phyloP scores from a whole-genome alignment of 441 rosid genomes.

The Viola pubescens region DNA sequence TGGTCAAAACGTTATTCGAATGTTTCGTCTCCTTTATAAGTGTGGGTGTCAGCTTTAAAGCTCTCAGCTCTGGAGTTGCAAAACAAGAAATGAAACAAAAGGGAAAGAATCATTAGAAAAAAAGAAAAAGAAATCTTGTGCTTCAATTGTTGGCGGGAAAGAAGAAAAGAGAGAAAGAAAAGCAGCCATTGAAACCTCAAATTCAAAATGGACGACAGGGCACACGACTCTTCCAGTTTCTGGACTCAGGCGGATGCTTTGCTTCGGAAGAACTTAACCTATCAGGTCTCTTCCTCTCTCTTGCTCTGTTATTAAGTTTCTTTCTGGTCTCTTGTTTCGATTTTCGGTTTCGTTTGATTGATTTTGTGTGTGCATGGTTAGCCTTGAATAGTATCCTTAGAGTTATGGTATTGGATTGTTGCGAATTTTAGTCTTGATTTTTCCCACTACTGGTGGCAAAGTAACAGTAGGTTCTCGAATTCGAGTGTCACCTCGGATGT shows the following conservation, averaged over 20 bases:
- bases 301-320: not conserved
- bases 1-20: not conserved
- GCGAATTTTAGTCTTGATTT: not conserved
- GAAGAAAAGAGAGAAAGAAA: not conserved
- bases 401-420: not conserved
- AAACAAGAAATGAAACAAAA: too few species aligned
- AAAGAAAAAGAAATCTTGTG: not conserved
- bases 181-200: not conserved
- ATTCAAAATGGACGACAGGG: slow-evolving; percentile 43
- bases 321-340: not conserved
- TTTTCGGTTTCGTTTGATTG: not conserved
- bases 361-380: not conserved
- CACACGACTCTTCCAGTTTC: slow-evolving; percentile 37
- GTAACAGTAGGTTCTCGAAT: too few species aligned
- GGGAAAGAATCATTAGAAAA: not conserved
- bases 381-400: not conserved
- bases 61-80: too few species aligned
- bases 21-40: too few species aligned
- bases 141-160: slow-evolving; percentile 20
- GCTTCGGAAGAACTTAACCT: slow-evolving; percentile 74
- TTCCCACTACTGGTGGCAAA: too few species aligned
- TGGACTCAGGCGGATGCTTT: too few species aligned
- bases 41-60: too few species aligned
- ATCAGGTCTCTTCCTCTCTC: slow-evolving; percentile 41
- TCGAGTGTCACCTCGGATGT: not conserved